Evolutionary conservation across 352 stramenopile species (phyloP), one percentile per base, ranked within the genome.

Genomic region (Globisporangium nodosum): DNA sequence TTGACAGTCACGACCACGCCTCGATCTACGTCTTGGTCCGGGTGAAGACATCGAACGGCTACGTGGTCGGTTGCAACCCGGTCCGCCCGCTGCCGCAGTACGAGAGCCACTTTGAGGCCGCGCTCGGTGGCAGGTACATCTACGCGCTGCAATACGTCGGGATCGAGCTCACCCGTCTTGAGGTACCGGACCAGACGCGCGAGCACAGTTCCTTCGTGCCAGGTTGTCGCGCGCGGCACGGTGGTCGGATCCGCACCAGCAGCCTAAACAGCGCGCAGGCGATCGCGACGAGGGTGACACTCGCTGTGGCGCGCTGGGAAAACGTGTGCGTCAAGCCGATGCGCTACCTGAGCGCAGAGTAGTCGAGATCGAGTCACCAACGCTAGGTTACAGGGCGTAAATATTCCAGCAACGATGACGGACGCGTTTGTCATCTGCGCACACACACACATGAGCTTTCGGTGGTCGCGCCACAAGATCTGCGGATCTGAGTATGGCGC

Each of bases 251-350:
- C 60, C 3, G 60, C 53, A 30, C 69, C 46, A 61, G 64, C 40
- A 67, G 60, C 13, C 20, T 18, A 27, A 33, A 64, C 16, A 71
- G 68, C 58, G 61, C 67, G 27, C 61, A 73, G 52, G 70, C 64
- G 24, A 54, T 66, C 45, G 46, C 69, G 6, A 63, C 63, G 31
- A 64, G 73, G 42, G 63, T 69, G n/a, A 61, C 72, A 3, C 64
- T 63, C 21, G 62, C 66, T 3, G 61, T 64, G 45, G 49, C 73
- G 50, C 63, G 70, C 30, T 78, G 67, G 70, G 67, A 78, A 46
- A 69, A 35, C 16, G 33, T 20, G 2, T 57, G 52, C 39, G 24
- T 57, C 39, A 48, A 37, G 20, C 52, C 40, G 16, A 42, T 42
- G 8, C 35, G 35, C 9, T 42, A 42, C 11, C 35, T 42, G 35